These are phyloP conservation scores for Carpinus fangiana DNA, from an alignment of 306 rosid genomes.

Conservation along the genomic window DNA sequence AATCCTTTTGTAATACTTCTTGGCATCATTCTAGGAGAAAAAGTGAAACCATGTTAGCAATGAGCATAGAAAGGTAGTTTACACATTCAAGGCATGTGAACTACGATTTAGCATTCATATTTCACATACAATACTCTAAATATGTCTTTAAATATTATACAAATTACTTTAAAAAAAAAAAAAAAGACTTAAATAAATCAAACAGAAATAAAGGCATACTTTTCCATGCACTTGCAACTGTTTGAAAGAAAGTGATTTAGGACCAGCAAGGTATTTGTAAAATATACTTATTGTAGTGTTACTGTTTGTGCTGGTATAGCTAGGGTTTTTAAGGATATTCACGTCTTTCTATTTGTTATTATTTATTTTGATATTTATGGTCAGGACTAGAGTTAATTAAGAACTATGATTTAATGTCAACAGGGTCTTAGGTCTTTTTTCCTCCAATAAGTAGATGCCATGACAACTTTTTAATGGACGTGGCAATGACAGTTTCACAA, in stretches of 20 bases:
- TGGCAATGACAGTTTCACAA: background rate
- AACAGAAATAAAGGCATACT: background rate
- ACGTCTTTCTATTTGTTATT: background rate
- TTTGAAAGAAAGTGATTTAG: background rate
- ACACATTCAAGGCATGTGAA: background rate
- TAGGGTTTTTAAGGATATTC: background rate
- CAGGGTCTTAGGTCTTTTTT: background rate
- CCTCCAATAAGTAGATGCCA: background rate
- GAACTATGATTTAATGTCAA: background rate
- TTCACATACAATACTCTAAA: slow-evolving; percentile 4
- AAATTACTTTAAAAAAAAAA: background rate
- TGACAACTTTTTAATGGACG: background rate
- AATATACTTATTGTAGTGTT: background rate
- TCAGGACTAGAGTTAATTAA: background rate
- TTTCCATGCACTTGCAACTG: background rate
- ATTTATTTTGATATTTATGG: background rate
- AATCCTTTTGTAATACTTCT: slow-evolving; percentile 46
- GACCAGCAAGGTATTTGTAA: background rate
- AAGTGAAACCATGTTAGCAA: slow-evolving; percentile 24
- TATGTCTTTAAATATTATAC: background rate
- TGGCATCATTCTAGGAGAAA: slow-evolving; percentile 58
- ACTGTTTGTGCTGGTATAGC: background rate
- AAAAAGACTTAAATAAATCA: background rate
- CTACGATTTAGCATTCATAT: slow-evolving; percentile 25
- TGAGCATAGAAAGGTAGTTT: background rate